Base-by-base conservation (phyloP, 1,284 basidiomycete genomes). In the Ustilago sp. region DNA sequence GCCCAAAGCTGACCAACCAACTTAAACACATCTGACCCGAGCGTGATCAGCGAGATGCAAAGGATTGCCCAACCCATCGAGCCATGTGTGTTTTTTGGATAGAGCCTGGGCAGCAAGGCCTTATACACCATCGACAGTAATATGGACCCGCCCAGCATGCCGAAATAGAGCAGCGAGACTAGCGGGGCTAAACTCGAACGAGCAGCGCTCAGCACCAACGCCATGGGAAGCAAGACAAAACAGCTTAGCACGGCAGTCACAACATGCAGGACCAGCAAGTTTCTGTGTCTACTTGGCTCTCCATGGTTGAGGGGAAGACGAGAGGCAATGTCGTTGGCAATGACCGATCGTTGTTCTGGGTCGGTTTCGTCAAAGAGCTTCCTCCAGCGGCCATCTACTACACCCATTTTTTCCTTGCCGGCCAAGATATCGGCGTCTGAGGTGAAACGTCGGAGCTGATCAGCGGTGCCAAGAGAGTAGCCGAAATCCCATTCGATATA, bases 401-500 rank as follows among this genome's bases (percentile, higher is more conserved):
- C 74, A 9, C 74, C 76, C 72, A 85, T 84, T 32, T 79, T 75
- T 41, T 73, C 58, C n/a, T 52, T 67, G 2, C 64, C 68, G 13
- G 65, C 53, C 15, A 78, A 39, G 31, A 77, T 60, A n/a, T 68
- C 74, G 2, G 67, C 70, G 35, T 79, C 61, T 8, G 51, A 39
- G 4, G 54, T 61, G 58, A 84, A 84, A 23, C 83, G 66, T 28
- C 74, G 67, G 32, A 84, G 72, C 64, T 76, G 63, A 1, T 50
- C 41, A 12, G 65, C 39, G 5, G 67, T 52, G 23, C 82, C 83
- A 11, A 79, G 48, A 11, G 80, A 81, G 43, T 64, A 74, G 34
- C 23, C 75, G 65, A 72, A 83, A 74, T 85, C 83, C 83, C 83
- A 85, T 52, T 85, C 83, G 39, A 84, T 63, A 62, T 85, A 84